These are phyloP conservation scores for Hanseniaspora occidentalis DNA, from an alignment of 805 yeast genomes.

Conservation along the genomic window DNA sequence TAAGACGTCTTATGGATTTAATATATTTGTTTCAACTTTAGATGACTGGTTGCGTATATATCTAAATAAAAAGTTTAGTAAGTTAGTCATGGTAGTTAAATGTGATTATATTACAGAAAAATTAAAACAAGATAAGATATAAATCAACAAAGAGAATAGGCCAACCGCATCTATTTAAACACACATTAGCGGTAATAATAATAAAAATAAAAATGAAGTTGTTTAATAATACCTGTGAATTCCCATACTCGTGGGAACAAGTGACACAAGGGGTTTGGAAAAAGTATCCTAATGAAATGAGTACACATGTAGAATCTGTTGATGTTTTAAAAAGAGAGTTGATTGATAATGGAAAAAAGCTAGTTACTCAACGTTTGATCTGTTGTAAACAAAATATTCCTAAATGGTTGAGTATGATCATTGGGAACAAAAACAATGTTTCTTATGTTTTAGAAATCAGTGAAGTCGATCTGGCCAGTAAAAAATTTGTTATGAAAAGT, in stretches of 20 bases:
- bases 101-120: no score
- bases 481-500: constrained; percentile 69
- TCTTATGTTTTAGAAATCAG: constrained; percentile 85
- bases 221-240: constrained; percentile 55
- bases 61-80: no score
- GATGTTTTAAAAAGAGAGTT: constrained; percentile 73
- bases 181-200: not conserved
- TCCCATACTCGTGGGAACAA: constrained; percentile 83
- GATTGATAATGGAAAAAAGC: constrained; percentile 35
- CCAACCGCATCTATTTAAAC: not conserved
- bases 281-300: constrained; percentile 88
- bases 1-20: no score
- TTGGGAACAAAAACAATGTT: constrained; percentile 52
- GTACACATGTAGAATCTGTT: constrained; percentile 88
- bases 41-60: no score
- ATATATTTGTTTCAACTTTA: no score
- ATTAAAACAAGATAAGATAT: not conserved
- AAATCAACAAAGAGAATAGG: not conserved
- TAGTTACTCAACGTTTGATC: constrained; percentile 76
- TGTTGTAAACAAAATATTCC: constrained; percentile 86
- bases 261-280: constrained; percentile 95
- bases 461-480: constrained; percentile 56
- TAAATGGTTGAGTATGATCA: constrained; percentile 56
- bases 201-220: constrained; percentile 47
- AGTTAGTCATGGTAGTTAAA: no score